Base-by-base conservation (phyloP, 2,329 filamentous ascomycete species). In the Trichoderma sp. region DNA sequence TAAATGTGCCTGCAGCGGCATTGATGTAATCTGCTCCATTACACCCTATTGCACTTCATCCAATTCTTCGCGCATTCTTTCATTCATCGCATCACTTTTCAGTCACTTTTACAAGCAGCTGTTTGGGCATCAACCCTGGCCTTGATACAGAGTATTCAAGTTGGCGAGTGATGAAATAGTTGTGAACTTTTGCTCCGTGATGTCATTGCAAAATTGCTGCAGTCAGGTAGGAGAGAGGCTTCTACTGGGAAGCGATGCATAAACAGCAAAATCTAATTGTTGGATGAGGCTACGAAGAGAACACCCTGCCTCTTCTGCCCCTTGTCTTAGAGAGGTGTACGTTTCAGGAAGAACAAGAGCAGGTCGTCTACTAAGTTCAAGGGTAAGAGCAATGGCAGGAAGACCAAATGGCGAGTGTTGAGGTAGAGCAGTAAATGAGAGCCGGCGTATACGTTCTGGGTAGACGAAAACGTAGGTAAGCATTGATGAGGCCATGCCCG, bases 401-500 rank as follows among this genome's bases (percentile, higher is more conserved):
- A 21, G 12, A 21, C 66, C 66, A 38, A 69, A 69, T 21, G 66
- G 66, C 6, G 66, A 27, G 27, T 59, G 27, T 38, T 69, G 66
- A 33, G 66, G 66, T 16, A 27, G 9, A 16, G 50, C 33, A n/a
- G 50, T 41, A 31, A 69, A 69, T 41, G 31, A 69, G 16, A 69
- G 66, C 29, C 27, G 45, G 18, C n/a, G 66, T 69, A 69, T 69
- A 2, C 66, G 66, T 35, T 69, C 45, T 38, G 66, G 66, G 14
- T 69, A 41, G 21, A 69, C 29, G 21, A 69, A 69, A 35, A 69
- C n/a, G n/a, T n/a, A n/a, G n/a, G 45, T 68, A 68, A 12, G n/a
- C 65, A 8, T 68, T 68, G 21, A 56, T 35, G 45, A 33, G 65
- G 5, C 50, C 31, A 69, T 38, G 31, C 8, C 31, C 29, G 66